These are phyloP conservation scores for carrot (Daucus carota) DNA, from an alignment of 129 eudicot genomes.

Conservation along the genomic window DNA sequence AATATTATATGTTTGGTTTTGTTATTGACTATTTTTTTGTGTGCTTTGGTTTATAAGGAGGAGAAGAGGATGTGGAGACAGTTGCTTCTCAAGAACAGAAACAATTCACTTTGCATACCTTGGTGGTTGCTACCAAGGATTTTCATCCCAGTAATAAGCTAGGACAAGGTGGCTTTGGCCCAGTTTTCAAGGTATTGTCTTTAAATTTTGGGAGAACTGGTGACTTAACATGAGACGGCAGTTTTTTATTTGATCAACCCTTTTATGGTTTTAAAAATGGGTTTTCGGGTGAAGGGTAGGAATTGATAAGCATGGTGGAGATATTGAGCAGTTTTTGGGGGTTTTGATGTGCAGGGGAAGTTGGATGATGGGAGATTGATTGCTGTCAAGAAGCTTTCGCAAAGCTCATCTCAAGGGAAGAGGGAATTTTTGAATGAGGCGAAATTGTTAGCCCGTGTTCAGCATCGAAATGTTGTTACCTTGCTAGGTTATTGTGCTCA, in stretches of 20 bases:
- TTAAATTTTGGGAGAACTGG: background rate
- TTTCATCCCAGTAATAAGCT: slow-evolving; percentile 62
- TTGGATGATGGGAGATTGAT: slow-evolving; percentile 56
- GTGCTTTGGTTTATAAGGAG: slow-evolving; percentile 14
- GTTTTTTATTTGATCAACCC: no score
- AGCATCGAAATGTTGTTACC: slow-evolving; percentile 73
- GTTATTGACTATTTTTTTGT: slow-evolving; percentile 11
- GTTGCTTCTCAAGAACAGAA: slow-evolving; percentile 71
- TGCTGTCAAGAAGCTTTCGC: slow-evolving; percentile 71
- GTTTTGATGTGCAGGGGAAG: slow-evolving; percentile 38
- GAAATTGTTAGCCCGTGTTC: slow-evolving; percentile 61
- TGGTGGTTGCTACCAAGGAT: slow-evolving; percentile 60
- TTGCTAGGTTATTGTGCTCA: slow-evolving; percentile 66
- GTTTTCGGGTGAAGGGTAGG: background rate
- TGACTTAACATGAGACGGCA: background rate
- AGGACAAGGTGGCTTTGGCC: slow-evolving; percentile 94
- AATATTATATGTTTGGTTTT: background rate
- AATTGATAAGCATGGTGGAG: background rate
- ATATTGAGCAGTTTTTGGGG: background rate
- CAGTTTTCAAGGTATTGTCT: slow-evolving; percentile 58
- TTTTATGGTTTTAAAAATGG: no score
- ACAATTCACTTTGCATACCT: slow-evolving; percentile 40
- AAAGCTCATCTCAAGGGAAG: slow-evolving; percentile 59
- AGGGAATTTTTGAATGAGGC: slow-evolving; percentile 72
- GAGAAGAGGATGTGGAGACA: slow-evolving; percentile 47